Evolutionary conservation across 192 early-diverging fungal genomes (phyloP).

Genomic region (Backusella luteola): DNA sequence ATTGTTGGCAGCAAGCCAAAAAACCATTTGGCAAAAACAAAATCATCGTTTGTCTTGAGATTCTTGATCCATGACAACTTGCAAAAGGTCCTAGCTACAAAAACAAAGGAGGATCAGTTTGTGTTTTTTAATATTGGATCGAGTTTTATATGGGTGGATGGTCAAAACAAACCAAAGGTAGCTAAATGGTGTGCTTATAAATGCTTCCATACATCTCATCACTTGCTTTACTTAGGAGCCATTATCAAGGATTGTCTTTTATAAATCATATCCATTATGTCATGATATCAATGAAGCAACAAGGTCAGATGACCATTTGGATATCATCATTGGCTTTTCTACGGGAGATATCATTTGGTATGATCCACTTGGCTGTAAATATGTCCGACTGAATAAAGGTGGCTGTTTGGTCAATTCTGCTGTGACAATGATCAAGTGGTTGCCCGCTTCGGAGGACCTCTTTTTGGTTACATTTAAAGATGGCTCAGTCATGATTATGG

Average conservation of each 20-base stretch:
- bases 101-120: conserved; percentile 54
- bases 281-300: conserved; percentile 84
- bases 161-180: conserved; percentile 52
- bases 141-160: conserved; percentile 71
- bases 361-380: conserved; percentile 86
- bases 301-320: conserved; percentile 63
- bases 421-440: conserved; percentile 85
- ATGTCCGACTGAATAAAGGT: conserved; percentile 80
- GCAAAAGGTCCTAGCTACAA: conserved; percentile 50
- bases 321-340: conserved; percentile 84
- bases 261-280: conserved; percentile 76
- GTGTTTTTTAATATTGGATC: conserved; percentile 74
- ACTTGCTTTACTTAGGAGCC: conserved; percentile 48
- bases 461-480: conserved; percentile 88
- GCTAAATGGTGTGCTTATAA: too few relatives aligned
- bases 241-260: conserved; percentile 76
- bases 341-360: conserved; percentile 84
- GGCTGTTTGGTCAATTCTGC: conserved; percentile 63
- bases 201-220: too few relatives aligned
- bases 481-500: conserved; percentile 82
- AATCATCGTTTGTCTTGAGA: conserved; percentile 64
- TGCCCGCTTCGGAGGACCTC: conserved; percentile 81
- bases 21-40: conserved; percentile 68
- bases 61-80: conserved; percentile 68
- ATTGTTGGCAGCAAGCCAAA: conserved; percentile 42